Evolutionary conservation across 1,284 basidiomycete genomes (phyloP).

Genomic region (Blastosporella zonata): DNA sequence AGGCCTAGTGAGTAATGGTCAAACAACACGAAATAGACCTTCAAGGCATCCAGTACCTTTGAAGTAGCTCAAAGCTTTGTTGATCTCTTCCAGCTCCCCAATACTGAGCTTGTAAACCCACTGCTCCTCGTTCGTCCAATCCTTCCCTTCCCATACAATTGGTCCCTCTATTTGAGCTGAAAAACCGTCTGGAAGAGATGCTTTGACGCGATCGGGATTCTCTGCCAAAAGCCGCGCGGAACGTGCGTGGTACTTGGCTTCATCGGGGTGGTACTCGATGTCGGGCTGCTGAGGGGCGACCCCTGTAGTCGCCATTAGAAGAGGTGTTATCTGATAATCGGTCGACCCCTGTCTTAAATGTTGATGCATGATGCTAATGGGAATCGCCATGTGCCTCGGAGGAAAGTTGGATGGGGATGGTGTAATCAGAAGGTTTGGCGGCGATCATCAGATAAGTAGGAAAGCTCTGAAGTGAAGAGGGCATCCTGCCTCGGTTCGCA

Average conservation of each 20-base stretch:
- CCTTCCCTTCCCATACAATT: constrained; percentile 41
- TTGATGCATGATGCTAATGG: not conserved
- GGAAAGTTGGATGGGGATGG: not conserved
- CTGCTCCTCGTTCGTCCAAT: constrained; percentile 38
- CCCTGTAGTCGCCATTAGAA: constrained; percentile 7
- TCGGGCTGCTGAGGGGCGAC: constrained; percentile 32
- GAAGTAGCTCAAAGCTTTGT: constrained; percentile 35
- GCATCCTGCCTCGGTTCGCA: not conserved
- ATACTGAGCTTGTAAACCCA: constrained; percentile 38
- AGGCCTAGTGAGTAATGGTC: constrained; percentile 23
- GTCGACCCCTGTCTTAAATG: not conserved
- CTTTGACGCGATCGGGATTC: constrained; percentile 32
- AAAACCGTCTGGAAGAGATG: constrained; percentile 34
- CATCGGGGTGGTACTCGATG: constrained; percentile 40
- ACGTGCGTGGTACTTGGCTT: constrained; percentile 34
- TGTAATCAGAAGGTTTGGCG: not conserved
- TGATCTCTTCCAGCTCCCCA: constrained; percentile 35
- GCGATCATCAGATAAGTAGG: too few relatives aligned
- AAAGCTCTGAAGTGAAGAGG: constrained; percentile 1
- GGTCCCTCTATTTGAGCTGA: constrained; percentile 33
- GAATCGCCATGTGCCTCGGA: not conserved
- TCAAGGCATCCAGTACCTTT: constrained; percentile 26
- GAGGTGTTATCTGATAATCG: not conserved
- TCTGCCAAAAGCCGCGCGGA: constrained; percentile 34
- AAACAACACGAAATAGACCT: constrained; percentile 10